Evolutionary conservation across 2,329 filamentous ascomycete species (phyloP).

Genomic region (Pezicula radicicola): DNA sequence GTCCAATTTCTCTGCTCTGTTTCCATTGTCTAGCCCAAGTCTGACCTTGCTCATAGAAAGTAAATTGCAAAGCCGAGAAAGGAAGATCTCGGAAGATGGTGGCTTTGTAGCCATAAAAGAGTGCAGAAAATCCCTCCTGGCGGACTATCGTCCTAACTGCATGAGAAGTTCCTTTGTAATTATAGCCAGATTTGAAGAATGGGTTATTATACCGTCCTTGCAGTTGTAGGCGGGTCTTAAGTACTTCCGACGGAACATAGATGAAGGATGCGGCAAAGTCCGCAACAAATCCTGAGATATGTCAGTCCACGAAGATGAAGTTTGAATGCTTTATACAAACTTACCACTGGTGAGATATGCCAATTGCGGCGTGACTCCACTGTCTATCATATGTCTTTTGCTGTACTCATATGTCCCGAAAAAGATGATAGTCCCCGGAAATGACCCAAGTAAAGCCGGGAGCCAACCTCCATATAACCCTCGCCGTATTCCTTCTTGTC

Average conservation of each 20-base stretch:
- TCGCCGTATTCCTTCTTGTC: conserved; percentile 82
- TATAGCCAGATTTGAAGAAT: conserved; percentile 90
- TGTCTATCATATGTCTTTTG: conserved; percentile 84
- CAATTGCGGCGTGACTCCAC: conserved; percentile 75
- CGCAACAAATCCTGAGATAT: conserved; percentile 72
- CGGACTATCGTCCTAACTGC: conserved; percentile 82
- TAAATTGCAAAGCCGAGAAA: conserved; percentile 94
- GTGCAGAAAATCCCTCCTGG: conserved; percentile 76
- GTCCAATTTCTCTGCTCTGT: conserved; percentile 78
- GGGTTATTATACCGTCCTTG: conserved; percentile 96
- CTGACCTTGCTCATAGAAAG: conserved; percentile 96
- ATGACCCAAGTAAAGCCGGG: conserved; percentile 87
- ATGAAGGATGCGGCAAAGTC: conserved; percentile 89
- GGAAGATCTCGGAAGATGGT: conserved; percentile 92
- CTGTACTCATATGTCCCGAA: conserved; percentile 96
- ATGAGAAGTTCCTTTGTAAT: conserved; percentile 83
- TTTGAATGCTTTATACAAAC: conserved; percentile 16
- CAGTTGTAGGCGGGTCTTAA: conserved; percentile 94
- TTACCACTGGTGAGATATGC: conserved; percentile 83
- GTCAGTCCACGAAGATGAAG: conserved; percentile 2
- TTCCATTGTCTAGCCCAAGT: conserved; percentile 76
- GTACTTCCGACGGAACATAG: conserved; percentile 95
- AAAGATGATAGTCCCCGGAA: conserved; percentile 90
- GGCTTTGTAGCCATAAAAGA: conserved; percentile 97
- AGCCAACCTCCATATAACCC: conserved; percentile 93